Base-by-base conservation (phyloP, 192 early-diverging fungal species). In the Lunasporangiospora selenospora region DNA sequence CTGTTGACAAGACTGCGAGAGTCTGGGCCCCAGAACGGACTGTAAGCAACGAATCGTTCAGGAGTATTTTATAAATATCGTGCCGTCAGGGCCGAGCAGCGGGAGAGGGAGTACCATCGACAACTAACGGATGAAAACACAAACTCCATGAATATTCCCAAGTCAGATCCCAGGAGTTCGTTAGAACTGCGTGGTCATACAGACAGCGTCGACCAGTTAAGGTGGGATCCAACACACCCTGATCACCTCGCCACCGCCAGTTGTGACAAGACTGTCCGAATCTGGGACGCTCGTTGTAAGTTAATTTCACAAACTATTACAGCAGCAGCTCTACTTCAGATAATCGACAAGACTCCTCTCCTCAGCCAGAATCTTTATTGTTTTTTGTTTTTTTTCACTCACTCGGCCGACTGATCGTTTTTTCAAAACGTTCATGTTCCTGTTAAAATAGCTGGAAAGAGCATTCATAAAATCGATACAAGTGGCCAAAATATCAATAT, bases 401-500 rank as follows among this genome's bases (percentile, higher is more conserved):
- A n/a, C n/a, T n/a, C n/a, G n/a, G n/a, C n/a, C n/a, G n/a, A n/a
- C n/a, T 26, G 16, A 1, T 65, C 31, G 12, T 42, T 60, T 34
- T 53, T 26, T 44, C 43, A 27, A 30, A 27, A 26, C 19, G 37
- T 41, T 12, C 23, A 31, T 53, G 15, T 56, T 18, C 30, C 12
- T 60, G 19, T 65, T 46, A 34, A 37, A 21, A 12, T 34, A 82
- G 80, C 88, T 21, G 78, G 77, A 8, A 83, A 85, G 42, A 82
- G 84, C 52, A 83, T 77, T 3, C 80, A 81, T 12, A 76, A 79
- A 19, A 78, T 92, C 5, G 59, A 78, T 27, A 94, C 93, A 4
- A 75, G 55, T 3, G 93, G 93, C 4, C 90, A 94, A 64, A 93
- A 93, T 70, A 93, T 94, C 70, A 94, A 94, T 69, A 83, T 93